Evolutionary conservation across 345 rosid species (phyloP), one percentile per base, ranked within the genome.

Genomic region (Corchorus olitorius): DNA sequence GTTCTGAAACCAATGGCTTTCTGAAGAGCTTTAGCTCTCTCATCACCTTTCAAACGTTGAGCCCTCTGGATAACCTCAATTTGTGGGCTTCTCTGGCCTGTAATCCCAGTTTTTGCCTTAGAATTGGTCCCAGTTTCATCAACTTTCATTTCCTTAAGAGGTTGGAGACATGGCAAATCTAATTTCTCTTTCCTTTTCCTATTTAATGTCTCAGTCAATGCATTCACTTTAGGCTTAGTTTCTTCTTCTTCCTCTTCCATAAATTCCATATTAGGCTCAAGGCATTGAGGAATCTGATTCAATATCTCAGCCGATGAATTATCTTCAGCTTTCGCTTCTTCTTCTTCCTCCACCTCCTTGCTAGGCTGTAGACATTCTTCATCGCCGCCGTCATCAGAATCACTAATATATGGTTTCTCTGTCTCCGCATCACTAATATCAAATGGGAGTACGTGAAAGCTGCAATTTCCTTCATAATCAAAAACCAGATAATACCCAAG

Each of bases 401-500:
- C 45, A 33, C 41, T 20, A 11, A 43, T 58, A 12, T 41, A 46
- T 37, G 80, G 80, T 61, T 82, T 80, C 6, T 70, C 54, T 17
- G 78, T 78, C 72, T 80, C 84, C 34, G 79, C 6, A n/a, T 76
- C 56, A 52, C 66, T 73, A 16, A 3, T 69, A 41, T 78, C 70
- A 11, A 58, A 82, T 37, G 80, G 59, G 69, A 76, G 5, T 15
- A 82, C 76, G 0, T 1, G 48, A 48, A 81, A 85, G n/a, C 10
- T 16, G 17, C 39, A 37, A 41, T 65, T 65, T n/a, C 77, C 81
- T 55, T 78, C 50, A 17, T 80, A 83, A 37, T 59, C 11, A 48
- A 85, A 85, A 56, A 80, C 75, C 19, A 85, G n/a, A 0, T 80
- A 33, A 50, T 78, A 53, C 0, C 84, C 79, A 20, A 17, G 10